Evolutionary conservation across 345 rosid species (phyloP).

Genomic region (Xanthoceras sorbifolium): DNA sequence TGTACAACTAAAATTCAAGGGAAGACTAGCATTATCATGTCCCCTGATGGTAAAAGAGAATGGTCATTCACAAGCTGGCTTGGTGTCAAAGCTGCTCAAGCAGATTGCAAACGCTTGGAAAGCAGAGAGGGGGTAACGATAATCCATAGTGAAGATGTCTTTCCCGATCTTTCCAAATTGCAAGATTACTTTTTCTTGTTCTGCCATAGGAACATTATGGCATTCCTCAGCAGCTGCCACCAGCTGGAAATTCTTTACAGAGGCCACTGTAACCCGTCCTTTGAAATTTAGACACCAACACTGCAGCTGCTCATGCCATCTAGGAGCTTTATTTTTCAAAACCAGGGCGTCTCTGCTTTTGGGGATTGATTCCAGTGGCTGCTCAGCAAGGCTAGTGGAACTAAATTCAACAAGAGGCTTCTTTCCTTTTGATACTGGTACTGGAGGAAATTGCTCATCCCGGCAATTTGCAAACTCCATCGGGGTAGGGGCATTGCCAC

Average conservation of each 20-base stretch:
- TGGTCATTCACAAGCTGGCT: constrained; percentile 81
- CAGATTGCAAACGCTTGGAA: constrained; percentile 96
- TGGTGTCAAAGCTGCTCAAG: constrained; percentile 95
- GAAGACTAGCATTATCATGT: constrained; percentile 24
- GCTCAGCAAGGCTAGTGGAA: constrained; percentile 37
- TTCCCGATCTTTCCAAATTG: constrained; percentile 96
- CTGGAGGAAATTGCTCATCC: constrained; percentile 24
- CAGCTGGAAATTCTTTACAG: constrained; percentile 93
- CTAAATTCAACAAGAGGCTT: constrained; percentile 38
- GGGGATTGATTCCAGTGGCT: constrained; percentile 12
- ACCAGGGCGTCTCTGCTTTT: constrained; percentile 46
- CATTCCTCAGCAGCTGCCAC: constrained; percentile 60
- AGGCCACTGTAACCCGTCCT: constrained; percentile 92
- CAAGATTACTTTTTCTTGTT: constrained; percentile 73
- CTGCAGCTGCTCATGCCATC: constrained; percentile 97
- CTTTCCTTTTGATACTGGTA: constrained; percentile 38
- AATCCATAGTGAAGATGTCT: constrained; percentile 96
- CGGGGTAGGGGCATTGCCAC: constrained; percentile 59
- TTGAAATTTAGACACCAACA: constrained; percentile 94
- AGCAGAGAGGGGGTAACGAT: constrained; percentile 87
- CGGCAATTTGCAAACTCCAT: constrained; percentile 36
- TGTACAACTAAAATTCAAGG: constrained; percentile 40
- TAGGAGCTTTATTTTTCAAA: constrained; percentile 84
- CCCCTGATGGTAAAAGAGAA: constrained; percentile 18
- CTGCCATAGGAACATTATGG: constrained; percentile 56